A percentile compares a stretch with the other conserved stretches of the same genome.
These are phyloP conservation scores for Pichiaceae sp. DNA, from an alignment of 1,139 yeast genomes.

Conservation along the genomic window DNA sequence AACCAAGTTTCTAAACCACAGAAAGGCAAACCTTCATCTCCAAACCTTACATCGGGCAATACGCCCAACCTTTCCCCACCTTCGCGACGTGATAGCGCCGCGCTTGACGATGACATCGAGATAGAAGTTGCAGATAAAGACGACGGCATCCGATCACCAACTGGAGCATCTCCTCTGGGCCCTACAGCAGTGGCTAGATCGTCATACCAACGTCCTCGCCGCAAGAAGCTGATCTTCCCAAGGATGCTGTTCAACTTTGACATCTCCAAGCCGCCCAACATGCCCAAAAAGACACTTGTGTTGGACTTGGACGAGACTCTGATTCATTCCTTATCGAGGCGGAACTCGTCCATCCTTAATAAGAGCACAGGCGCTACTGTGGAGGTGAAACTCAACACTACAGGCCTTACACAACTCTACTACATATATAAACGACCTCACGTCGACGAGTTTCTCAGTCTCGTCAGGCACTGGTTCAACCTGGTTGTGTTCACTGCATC, in stretches of 20 bases:
- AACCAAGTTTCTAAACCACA: neutral
- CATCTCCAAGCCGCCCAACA: constrained; percentile 30
- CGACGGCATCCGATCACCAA: constrained; percentile 50
- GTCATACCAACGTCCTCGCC: constrained; percentile 5
- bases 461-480: constrained; percentile 82
- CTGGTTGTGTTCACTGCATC: constrained; percentile 90
- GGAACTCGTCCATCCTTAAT: constrained; percentile 34
- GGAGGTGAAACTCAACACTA: constrained; percentile 62
- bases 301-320: constrained; percentile 90
- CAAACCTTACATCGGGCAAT: neutral
- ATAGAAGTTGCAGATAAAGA: constrained; percentile 24
- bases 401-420: constrained; percentile 62
- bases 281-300: constrained; percentile 63
- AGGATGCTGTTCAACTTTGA: constrained; percentile 27
- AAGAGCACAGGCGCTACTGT: constrained; percentile 52
- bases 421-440: constrained; percentile 88
- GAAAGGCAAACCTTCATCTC: too few species aligned
- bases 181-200: neutral
- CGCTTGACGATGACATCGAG: constrained; percentile 30
- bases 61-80: neutral
- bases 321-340: constrained; percentile 79
- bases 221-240: constrained; percentile 33
- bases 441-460: constrained; percentile 75
- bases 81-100: neutral
- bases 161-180: constrained; percentile 18